Percentiles rank a stretch among this genome's conserved stretches.
These are phyloP conservation scores for Ostreobium quekettii DNA, from an alignment of 139 green algal genomes.

Conservation along the genomic window DNA sequence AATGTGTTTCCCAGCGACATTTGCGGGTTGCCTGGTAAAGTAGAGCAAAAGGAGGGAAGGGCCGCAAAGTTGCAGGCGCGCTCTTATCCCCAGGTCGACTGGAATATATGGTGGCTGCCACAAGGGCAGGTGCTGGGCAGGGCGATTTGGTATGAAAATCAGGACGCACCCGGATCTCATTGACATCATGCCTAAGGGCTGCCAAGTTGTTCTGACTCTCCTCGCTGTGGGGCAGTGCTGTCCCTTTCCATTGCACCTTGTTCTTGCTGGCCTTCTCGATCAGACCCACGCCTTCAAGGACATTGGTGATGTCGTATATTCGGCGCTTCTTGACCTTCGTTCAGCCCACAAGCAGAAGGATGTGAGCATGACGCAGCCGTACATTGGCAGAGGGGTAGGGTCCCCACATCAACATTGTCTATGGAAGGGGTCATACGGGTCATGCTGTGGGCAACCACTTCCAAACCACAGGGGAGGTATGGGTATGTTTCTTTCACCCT, in stretches of 20 bases:
- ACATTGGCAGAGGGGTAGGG: not conserved
- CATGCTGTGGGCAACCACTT: not conserved
- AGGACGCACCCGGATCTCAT: no score
- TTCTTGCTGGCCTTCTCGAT: slow-evolving; percentile 93
- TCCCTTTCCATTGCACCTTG: slow-evolving; percentile 60
- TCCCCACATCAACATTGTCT: not conserved
- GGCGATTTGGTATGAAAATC: no score
- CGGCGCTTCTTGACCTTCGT: slow-evolving; percentile 85
- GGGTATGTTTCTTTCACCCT: not conserved
- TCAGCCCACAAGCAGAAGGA: not conserved
- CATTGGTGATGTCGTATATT: slow-evolving; percentile 99
- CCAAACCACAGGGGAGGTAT: not conserved
- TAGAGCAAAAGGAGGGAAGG: no score
- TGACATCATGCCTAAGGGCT: no score
- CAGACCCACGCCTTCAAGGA: slow-evolving; percentile 91
- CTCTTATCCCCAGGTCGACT: no score
- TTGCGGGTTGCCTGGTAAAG: no score
- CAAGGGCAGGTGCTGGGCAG: no score
- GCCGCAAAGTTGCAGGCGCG: no score
- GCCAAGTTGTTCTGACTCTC: no score
- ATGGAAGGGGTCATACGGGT: not conserved
- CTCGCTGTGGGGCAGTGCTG: not conserved
- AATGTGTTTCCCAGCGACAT: no score
- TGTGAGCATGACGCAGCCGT: not conserved
- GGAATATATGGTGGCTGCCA: no score